phyloP scores from a whole-genome alignment of 352 stramenopile genomes.

The Phytophthora ramorum region DNA sequence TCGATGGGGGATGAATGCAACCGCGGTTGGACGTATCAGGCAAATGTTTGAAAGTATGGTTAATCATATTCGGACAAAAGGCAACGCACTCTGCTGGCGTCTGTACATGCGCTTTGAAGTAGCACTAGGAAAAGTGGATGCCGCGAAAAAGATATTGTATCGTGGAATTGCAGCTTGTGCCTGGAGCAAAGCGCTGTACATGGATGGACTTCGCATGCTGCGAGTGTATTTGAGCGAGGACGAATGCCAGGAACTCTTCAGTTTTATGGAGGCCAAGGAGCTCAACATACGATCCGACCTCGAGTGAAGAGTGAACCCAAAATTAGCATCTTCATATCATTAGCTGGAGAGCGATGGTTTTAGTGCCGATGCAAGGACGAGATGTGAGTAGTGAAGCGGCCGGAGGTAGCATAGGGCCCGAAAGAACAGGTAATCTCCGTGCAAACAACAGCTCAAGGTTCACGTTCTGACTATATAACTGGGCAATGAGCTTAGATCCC shows the following conservation, averaged over 20 bases:
- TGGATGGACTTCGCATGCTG: conserved; percentile 68
- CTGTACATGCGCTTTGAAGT: conserved; percentile 85
- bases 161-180: conserved; percentile 71
- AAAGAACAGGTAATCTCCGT: conserved; percentile 5
- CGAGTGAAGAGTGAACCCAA: conserved; percentile 14
- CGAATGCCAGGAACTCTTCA: conserved; percentile 69
- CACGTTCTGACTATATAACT: neutral
- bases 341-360: neutral
- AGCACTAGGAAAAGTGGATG: conserved; percentile 69
- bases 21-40: conserved; percentile 62
- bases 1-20: conserved; percentile 64
- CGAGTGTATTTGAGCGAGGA: conserved; percentile 67
- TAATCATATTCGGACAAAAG: conserved; percentile 51
- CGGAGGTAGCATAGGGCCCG: conserved; percentile 2
- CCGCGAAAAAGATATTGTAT: conserved; percentile 77
- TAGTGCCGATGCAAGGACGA: conserved; percentile 6
- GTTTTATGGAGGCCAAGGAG: conserved; percentile 79
- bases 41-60: conserved; percentile 76
- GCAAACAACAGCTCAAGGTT: neutral
- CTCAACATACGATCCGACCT: conserved; percentile 67
- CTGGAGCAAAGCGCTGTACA: conserved; percentile 83
- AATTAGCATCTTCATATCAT: conserved; percentile 6
- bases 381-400: neutral
- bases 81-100: conserved; percentile 68
- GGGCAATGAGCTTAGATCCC: conserved; percentile 6